Base-by-base conservation (phyloP, 2,329 filamentous ascomycete species). In the Pseudopyrenochaeta lycopersici region DNA sequence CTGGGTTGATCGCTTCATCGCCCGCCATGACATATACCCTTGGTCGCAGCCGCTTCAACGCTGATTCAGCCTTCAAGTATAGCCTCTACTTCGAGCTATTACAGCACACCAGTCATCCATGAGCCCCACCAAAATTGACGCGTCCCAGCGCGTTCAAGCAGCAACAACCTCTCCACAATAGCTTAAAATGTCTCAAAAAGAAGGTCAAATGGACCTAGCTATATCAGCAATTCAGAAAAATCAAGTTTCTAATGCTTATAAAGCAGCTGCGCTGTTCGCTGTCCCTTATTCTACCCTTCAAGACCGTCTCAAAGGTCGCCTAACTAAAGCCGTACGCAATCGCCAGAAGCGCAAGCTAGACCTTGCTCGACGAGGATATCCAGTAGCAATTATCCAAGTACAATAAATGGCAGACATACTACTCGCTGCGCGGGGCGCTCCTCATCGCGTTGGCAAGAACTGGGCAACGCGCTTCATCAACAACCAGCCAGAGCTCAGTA, bases 401-500 rank as follows among this genome's bases (percentile, higher is more conserved):
- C 30, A 31, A 47, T 21, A 27, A n/a, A 50, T 50, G 21, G 46
- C 46, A 46, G 52, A 50, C 43, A 17, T 4, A 39, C 23, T 53
- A 29, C 38, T 53, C n/a, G 21, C 32, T 14, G 40, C 35, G 2
- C 49, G 31, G 46, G 55, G 45, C 49, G 40, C 51, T 42, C 45
- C 21, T 15, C 47, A 2, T 31, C 53, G 31, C 17, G 23, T 56
- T 12, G 36, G 56, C 46, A 47, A 60, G 48, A 53, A 49, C 15
- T 56, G 20, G 52, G 31, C 47, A 7, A 33, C 36, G 23, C 39
- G 46, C 17, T 60, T 60, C 46, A 32, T 60, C 23, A 36, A 56
- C 2, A 27, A 21, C 40, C 31, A 56, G 49, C 38, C 44, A 43
- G 43, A 56, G 44, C 56, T 58, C 11, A 21, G 56, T 48, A 58